A percentile compares a stretch with the other conserved stretches of the same genome.
Conservation (phyloP, 2,329 filamentous ascomycete genomes). For the Cercospora beticola region DNA sequence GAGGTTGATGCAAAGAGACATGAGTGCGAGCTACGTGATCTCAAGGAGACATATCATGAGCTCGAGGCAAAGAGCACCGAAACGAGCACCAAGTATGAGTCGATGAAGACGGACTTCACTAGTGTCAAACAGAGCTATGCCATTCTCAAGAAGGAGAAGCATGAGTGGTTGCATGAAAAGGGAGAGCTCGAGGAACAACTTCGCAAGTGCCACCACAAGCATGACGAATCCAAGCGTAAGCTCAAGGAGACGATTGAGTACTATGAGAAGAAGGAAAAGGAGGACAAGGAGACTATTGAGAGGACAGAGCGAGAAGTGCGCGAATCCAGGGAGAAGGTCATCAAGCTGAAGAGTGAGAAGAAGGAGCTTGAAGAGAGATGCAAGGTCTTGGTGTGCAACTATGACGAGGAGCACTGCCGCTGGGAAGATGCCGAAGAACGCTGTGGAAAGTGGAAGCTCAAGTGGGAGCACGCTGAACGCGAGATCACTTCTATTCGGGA, state of each 20-base stretch:
- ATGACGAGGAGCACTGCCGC: conserved; percentile 8
- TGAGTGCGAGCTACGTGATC: conserved; percentile 4
- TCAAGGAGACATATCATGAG: conserved; percentile 5
- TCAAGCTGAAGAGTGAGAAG: conserved; percentile 7
- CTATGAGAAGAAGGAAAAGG: conserved; percentile 8
- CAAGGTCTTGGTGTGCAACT: not conserved
- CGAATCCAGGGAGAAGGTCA: not conserved
- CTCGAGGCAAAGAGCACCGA: conserved; percentile 6
- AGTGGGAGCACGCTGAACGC: conserved; percentile 3
- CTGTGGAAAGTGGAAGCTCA: conserved; percentile 10
- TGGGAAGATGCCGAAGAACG: conserved; percentile 10
- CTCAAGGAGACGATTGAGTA: conserved; percentile 5
- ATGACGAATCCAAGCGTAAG: conserved; percentile 7
- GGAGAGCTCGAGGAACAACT: conserved; percentile 7
- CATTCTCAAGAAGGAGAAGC: conserved; percentile 9
- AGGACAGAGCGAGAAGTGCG: conserved; percentile 2
- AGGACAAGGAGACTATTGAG: conserved; percentile 8
- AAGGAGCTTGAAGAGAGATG: conserved; percentile 9
- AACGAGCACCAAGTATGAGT: conserved; percentile 3
- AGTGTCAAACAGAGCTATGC: conserved; percentile 3
- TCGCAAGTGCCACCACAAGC: conserved; percentile 11
- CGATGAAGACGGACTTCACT: not conserved
- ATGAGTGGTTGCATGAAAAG: conserved; percentile 11
- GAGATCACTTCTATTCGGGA: conserved; percentile 5
- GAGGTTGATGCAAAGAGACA: conserved; percentile 4